Percentiles rank a stretch among this genome's conserved stretches.
phyloP scores from a whole-genome alignment of 1,284 basidiomycete species.

The Fomitopsis palustris region DNA sequence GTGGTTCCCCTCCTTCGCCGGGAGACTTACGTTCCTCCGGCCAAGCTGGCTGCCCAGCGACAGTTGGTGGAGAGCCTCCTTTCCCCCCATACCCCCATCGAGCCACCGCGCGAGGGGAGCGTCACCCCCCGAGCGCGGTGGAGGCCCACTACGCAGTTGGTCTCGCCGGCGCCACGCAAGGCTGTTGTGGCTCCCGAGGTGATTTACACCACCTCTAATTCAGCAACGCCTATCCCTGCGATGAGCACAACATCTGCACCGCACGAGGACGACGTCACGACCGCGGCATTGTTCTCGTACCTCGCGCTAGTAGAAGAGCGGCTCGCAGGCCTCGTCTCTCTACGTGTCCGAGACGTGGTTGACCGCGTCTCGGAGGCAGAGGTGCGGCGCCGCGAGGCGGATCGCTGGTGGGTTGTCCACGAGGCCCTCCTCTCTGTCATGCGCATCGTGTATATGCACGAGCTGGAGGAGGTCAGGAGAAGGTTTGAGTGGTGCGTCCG shows the following conservation, averaged over 20 bases:
- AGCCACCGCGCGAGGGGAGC: not conserved
- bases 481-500: not conserved
- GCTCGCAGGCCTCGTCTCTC: not conserved
- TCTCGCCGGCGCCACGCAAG: not conserved
- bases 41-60: not conserved
- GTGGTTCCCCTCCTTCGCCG: not conserved
- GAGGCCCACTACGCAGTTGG: not conserved
- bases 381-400: not conserved
- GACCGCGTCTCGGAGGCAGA: not conserved
- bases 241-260: too few species aligned
- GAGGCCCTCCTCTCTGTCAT: not conserved
- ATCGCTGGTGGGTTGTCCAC: not conserved
- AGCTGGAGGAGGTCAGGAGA: not conserved
- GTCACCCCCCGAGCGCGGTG: not conserved
- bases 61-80: not conserved
- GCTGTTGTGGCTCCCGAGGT: not conserved
- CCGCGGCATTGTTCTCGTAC: not conserved
- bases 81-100: not conserved
- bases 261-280: too few species aligned
- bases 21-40: not conserved
- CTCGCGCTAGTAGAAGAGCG: not conserved
- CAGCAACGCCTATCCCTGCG: too few species aligned
- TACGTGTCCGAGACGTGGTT: not conserved
- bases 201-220: too few species aligned
- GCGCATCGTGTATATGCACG: not conserved